phyloP scores from a whole-genome alignment of 2,329 filamentous ascomycete species.

The Xylariaceae sp. region DNA sequence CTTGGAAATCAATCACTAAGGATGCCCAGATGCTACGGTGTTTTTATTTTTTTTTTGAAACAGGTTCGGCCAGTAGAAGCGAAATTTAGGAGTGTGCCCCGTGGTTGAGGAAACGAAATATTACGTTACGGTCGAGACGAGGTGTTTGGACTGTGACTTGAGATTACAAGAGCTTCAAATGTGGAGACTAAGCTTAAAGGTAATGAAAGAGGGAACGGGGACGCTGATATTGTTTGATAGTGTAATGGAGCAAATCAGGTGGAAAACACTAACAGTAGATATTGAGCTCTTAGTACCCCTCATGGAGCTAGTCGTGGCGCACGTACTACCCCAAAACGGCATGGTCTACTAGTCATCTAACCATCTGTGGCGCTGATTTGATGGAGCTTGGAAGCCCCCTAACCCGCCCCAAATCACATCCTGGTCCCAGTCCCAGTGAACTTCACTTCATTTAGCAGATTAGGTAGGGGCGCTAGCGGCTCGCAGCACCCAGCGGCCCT shows the following conservation, averaged over 20 bases:
- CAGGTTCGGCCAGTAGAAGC: slow-evolving; percentile 8
- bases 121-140: slow-evolving; percentile 16
- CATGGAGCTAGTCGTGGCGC: slow-evolving; percentile 17
- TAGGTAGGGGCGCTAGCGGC: slow-evolving; percentile 33
- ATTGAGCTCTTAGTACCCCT: slow-evolving; percentile 8
- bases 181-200: slow-evolving; percentile 12
- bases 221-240: slow-evolving; percentile 15
- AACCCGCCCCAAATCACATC: slow-evolving; percentile 26
- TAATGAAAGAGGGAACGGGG: slow-evolving; percentile 17
- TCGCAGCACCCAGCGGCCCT: slow-evolving; percentile 27
- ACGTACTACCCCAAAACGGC: slow-evolving; percentile 18
- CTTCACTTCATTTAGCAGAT: slow-evolving; percentile 28
- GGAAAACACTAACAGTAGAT: slow-evolving; percentile 12
- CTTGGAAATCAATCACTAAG: no score
- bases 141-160: slow-evolving; percentile 14
- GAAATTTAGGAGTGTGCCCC: slow-evolving; percentile 9
- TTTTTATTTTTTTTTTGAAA: no score
- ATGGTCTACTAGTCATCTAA: slow-evolving; percentile 20
- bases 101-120: not conserved
- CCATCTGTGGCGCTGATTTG: slow-evolving; percentile 15
- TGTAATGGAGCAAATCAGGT: not conserved
- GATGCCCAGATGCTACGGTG: no score
- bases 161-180: slow-evolving; percentile 30
- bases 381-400: slow-evolving; percentile 26
- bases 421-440: slow-evolving; percentile 14